Evolutionary conservation across 495 filamentous ascomycete species (phyloP), one percentile per base, ranked within the genome.

Genomic region (Talaromyces liani): DNA sequence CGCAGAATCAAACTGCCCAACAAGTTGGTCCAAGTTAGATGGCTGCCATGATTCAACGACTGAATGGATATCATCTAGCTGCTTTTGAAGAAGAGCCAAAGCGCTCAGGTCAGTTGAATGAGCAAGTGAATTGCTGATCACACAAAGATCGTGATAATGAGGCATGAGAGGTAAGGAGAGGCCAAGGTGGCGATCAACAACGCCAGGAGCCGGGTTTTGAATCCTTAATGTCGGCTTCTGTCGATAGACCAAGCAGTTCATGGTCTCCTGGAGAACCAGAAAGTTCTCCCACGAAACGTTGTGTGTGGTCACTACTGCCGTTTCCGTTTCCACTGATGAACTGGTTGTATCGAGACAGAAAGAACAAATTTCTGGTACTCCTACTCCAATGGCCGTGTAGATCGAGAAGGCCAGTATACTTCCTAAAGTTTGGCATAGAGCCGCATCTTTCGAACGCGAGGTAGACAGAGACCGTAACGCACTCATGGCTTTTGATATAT

Each of bases 121-220:
- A 39, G 29, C 69, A 56, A 69, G 31, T 6, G 62, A 16, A 65
- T 69, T 64, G 45, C 73, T 72, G 49, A 69, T 68, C 18, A 66
- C 72, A 54, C 73, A 75, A 41, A 77, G 63, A 54, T 75, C 70
- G 54, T 75, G 70, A 0, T 74, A 64, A 20, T 67, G 56, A 60
- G 73, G 69, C 2, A 77, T 62, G 14, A 74, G 66, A 5, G 73
- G 70, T 8, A 67, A 64, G 31, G 65, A 72, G 41, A 75, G 61
- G n/a, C 74, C 74, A 9, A 65, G 67, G 39, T 70, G 70, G 36
- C 73, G 72, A 64, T 77, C 74, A 16, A 75, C 66, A 29, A n/a
- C 6, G 25, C 33, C 36, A 45, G 36, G n/a, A 7, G 36, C 18
- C 36, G 58, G 58, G n/a, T 22, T n/a, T 7, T 47, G 33, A 45